Evolutionary conservation across 2,329 filamentous ascomycete species (phyloP).

Genomic region (Fusarium piperis): DNA sequence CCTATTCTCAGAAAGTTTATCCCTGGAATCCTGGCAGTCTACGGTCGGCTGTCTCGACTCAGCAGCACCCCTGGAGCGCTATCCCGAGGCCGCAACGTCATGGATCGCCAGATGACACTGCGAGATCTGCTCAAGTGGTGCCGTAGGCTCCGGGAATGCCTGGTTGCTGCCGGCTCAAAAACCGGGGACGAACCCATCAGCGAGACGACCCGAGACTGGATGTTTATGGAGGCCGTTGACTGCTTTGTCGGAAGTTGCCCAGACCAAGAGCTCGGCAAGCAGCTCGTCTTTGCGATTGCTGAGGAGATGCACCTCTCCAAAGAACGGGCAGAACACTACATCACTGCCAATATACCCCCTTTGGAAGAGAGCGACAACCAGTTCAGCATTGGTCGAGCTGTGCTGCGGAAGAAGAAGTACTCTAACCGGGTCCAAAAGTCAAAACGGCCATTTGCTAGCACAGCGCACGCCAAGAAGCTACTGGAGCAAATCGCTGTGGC

Average conservation of each 20-base stretch:
- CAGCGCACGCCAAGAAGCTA: conserved; percentile 82
- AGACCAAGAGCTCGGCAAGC: conserved; percentile 67
- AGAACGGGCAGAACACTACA: conserved; percentile 80
- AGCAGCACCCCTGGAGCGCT: conserved; percentile 55
- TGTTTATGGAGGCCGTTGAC: conserved; percentile 93
- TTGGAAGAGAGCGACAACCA: conserved; percentile 69
- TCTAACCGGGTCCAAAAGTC: conserved; percentile 61
- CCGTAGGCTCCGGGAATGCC: conserved; percentile 73
- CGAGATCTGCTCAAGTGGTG: conserved; percentile 94
- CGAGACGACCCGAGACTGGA: conserved; percentile 79
- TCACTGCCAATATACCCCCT: conserved; percentile 76
- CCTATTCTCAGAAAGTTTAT: conserved; percentile 73
- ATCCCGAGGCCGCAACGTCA: conserved; percentile 53
- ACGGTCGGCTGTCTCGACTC: conserved; percentile 62
- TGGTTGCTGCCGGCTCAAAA: conserved; percentile 69
- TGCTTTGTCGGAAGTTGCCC: conserved; percentile 88
- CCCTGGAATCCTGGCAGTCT: conserved; percentile 68
- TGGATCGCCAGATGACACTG: conserved; percentile 68
- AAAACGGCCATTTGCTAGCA: conserved; percentile 83
- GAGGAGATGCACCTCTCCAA: conserved; percentile 88
- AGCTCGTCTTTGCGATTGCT: conserved; percentile 76
- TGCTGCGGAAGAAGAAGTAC: conserved; percentile 65
- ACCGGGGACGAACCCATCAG: conserved; percentile 75
- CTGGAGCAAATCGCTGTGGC: conserved; percentile 90
- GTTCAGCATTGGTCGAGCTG: conserved; percentile 73